Conservation (phyloP, 768 basidiomycete genomes). For the Boletus reticuloceps region DNA sequence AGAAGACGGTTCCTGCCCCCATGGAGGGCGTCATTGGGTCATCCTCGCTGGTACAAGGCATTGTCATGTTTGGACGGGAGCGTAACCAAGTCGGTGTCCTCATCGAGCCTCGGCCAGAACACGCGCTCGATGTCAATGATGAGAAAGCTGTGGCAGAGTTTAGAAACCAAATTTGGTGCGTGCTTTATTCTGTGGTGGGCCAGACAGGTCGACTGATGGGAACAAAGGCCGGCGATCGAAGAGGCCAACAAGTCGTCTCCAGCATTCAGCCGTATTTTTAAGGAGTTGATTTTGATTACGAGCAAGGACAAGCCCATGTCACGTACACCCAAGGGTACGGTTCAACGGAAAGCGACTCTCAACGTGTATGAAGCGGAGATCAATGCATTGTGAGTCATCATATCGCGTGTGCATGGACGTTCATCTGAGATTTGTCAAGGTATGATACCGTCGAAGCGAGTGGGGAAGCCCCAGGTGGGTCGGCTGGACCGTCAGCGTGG, state of each 20-base stretch:
- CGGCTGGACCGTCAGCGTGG: neutral
- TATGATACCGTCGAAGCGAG: neutral
- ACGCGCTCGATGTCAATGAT: constrained; percentile 6
- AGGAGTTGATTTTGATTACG: constrained; percentile 50
- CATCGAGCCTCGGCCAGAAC: constrained; percentile 24
- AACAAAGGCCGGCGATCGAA: constrained; percentile 35
- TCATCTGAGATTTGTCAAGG: neutral
- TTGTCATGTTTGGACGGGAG: constrained; percentile 32
- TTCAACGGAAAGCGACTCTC: constrained; percentile 15
- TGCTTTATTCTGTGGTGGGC: neutral
- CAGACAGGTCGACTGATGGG: too few species aligned
- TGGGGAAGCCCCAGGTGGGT: neutral
- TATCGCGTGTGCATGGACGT: neutral
- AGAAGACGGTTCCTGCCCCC: constrained; percentile 33
- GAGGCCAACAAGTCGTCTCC: constrained; percentile 40
- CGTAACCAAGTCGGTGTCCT: constrained; percentile 29
- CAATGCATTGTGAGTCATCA: constrained; percentile 16
- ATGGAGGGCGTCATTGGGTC: constrained; percentile 24
- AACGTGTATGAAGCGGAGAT: constrained; percentile 26
- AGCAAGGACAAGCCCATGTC: constrained; percentile 38
- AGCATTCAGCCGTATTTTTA: constrained; percentile 42
- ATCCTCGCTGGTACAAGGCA: constrained; percentile 17
- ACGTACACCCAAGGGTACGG: constrained; percentile 33
- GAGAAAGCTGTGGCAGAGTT: constrained; percentile 11
- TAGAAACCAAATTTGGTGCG: constrained; percentile 23